A percentile compares a stretch with the other conserved stretches of the same genome.
These are phyloP conservation scores for Microsporum ferrugineum DNA, from an alignment of 2,329 filamentous ascomycete species.

Conservation along the genomic window DNA sequence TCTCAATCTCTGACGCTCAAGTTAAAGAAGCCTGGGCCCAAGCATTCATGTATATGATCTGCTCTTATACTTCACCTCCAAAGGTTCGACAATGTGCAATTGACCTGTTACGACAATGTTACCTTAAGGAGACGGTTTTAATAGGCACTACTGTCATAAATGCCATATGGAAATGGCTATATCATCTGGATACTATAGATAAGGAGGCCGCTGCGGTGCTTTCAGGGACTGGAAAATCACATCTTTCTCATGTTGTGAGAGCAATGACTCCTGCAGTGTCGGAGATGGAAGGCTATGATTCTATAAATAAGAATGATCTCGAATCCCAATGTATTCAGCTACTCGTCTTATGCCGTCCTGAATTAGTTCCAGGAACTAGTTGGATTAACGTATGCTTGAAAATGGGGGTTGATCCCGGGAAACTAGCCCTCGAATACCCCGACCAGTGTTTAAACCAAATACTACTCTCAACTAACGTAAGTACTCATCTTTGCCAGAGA, in stretches of 20 bases:
- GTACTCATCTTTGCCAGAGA: conserved; percentile 22
- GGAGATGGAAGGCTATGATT: not conserved
- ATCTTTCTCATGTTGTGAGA: conserved; percentile 49
- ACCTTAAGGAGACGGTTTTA: conserved; percentile 46
- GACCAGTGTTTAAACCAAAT: conserved; percentile 59
- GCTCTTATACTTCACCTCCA: conserved; percentile 50
- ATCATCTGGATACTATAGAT: conserved; percentile 54
- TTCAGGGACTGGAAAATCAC: conserved; percentile 52
- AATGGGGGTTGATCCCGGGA: conserved; percentile 70
- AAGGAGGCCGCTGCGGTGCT: conserved; percentile 63
- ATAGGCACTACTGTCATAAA: conserved; percentile 54
- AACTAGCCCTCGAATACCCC: conserved; percentile 55
- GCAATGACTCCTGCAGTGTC: conserved; percentile 34
- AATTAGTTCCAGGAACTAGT: conserved; percentile 62
- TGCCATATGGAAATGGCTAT: conserved; percentile 72
- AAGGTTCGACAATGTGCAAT: conserved; percentile 53
- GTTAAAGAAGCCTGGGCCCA: conserved; percentile 68
- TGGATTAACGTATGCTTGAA: conserved; percentile 87
- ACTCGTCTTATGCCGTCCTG: conserved; percentile 63
- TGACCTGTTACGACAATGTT: conserved; percentile 52
- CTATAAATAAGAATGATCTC: conserved; percentile 38
- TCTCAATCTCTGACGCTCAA: conserved; percentile 35
- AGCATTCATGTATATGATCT: conserved; percentile 67
- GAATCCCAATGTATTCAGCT: conserved; percentile 64
- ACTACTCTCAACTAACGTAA: conserved; percentile 45